Conservation (phyloP, 1,139 yeast species). For the Geotrichum siamense region DNA sequence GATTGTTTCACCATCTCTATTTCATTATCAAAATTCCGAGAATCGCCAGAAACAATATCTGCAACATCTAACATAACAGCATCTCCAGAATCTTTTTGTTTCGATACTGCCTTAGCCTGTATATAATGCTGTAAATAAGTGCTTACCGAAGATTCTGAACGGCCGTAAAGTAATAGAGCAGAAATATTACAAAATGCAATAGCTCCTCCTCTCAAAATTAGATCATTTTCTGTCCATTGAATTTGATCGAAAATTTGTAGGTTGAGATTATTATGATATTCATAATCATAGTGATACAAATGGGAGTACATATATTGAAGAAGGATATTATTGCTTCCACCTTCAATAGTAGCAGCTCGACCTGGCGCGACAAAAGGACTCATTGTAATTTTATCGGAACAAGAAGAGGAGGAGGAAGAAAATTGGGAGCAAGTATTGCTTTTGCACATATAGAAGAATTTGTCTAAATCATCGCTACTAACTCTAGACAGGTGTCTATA, state of each 20-base stretch:
- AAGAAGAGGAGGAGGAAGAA: background rate
- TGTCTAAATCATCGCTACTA: slow-evolving; percentile 26
- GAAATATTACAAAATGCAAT: slow-evolving; percentile 28
- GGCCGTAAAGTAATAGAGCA: slow-evolving; percentile 27
- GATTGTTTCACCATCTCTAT: slow-evolving; percentile 3
- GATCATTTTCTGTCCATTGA: background rate
- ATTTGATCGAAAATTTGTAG: no score
- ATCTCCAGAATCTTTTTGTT: background rate
- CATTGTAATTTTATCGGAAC: no score
- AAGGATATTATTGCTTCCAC: no score
- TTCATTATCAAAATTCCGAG: slow-evolving; percentile 5
- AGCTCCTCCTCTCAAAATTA: slow-evolving; percentile 21
- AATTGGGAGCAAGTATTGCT: slow-evolving; percentile 26
- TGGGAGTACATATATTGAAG: no score
- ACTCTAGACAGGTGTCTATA: slow-evolving; percentile 32
- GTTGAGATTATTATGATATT: no score
- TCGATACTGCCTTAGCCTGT: background rate
- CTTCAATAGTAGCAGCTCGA: no score
- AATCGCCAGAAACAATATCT: background rate
- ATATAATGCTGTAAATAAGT: slow-evolving; percentile 10
- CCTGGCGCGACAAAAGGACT: no score
- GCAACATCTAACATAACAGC: background rate
- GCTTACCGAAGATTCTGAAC: slow-evolving; percentile 14
- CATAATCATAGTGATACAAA: no score
- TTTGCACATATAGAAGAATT: slow-evolving; percentile 32